A percentile compares a stretch with the other conserved stretches of the same genome.
These are phyloP conservation scores for Penicillium riverlandense DNA, from an alignment of 495 filamentous ascomycete genomes.

Conservation along the genomic window DNA sequence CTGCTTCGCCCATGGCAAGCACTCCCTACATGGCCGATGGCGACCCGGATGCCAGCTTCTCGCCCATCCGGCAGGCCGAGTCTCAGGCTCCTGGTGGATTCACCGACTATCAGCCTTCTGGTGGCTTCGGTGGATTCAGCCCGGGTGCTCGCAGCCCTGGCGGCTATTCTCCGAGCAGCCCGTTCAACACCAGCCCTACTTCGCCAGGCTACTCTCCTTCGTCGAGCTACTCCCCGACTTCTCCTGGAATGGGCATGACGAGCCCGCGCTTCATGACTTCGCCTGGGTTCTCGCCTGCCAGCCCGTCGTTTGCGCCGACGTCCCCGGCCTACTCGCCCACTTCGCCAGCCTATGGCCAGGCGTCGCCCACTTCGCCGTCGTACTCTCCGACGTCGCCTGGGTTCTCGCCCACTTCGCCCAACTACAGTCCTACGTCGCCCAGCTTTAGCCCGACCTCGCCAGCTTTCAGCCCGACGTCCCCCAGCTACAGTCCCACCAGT, in stretches of 20 bases:
- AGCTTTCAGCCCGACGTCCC: slow-evolving; percentile 49
- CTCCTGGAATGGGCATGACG: slow-evolving; percentile 52
- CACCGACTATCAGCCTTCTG: slow-evolving; percentile 48
- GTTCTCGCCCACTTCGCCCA: slow-evolving; percentile 68
- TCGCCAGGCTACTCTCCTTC: slow-evolving; percentile 72
- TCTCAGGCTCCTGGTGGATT: slow-evolving; percentile 74
- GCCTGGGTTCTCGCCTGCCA: slow-evolving; percentile 55
- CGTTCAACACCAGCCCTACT: slow-evolving; percentile 71
- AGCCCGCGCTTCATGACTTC: slow-evolving; percentile 48
- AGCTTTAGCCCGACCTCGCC: slow-evolving; percentile 55
- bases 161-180: slow-evolving; percentile 63
- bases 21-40: slow-evolving; percentile 67
- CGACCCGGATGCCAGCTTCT: slow-evolving; percentile 77
- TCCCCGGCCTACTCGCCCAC: slow-evolving; percentile 82
- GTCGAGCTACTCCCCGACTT: slow-evolving; percentile 58
- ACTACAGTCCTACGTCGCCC: slow-evolving; percentile 57
- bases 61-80: slow-evolving; percentile 72
- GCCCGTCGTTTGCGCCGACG: slow-evolving; percentile 64
- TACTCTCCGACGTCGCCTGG: slow-evolving; percentile 81
- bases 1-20: slow-evolving; percentile 79
- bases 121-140: slow-evolving; percentile 54
- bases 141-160: slow-evolving; percentile 64
- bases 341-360: slow-evolving; percentile 60
- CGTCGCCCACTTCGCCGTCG: slow-evolving; percentile 60
- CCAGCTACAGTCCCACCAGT: slow-evolving; percentile 63